Conservation (phyloP, 2,329 filamentous ascomycete genomes). For the Beauveria rudraprayagi region DNA sequence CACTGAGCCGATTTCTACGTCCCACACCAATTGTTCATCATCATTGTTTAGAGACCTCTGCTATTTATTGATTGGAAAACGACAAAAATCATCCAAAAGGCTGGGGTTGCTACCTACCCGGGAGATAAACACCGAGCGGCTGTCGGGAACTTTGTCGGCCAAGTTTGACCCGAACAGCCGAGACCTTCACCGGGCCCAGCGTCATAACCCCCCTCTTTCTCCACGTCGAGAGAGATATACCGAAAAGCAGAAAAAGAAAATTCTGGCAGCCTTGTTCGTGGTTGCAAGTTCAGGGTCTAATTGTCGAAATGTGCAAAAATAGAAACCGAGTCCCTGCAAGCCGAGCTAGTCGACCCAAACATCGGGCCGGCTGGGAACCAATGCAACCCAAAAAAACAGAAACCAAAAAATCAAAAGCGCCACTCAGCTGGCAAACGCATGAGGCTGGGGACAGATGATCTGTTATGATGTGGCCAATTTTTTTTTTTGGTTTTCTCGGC, state of each 20-base stretch:
- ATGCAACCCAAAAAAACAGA: background rate
- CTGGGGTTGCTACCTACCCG: background rate
- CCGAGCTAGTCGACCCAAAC: background rate
- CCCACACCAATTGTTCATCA: background rate
- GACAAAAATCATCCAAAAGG: background rate
- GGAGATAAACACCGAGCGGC: background rate
- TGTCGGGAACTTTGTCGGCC: background rate
- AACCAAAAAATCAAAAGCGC: background rate
- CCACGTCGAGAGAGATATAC: background rate
- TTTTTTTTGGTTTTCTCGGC: background rate
- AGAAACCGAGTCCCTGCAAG: background rate
- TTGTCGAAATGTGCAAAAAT: background rate
- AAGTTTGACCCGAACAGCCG: background rate
- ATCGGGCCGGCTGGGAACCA: background rate
- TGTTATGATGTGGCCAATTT: background rate
- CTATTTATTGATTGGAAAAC: background rate
- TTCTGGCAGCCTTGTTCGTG: background rate
- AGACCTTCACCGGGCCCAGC: background rate
- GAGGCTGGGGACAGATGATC: background rate
- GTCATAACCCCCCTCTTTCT: background rate
- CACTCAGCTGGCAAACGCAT: slow-evolving; percentile 2
- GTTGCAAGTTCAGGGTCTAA: background rate
- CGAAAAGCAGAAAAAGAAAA: background rate
- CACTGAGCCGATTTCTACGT: background rate
- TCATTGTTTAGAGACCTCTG: too few species aligned